Conservation (phyloP, 2,329 filamentous ascomycete genomes). For the Metarhizium brunneum region DNA sequence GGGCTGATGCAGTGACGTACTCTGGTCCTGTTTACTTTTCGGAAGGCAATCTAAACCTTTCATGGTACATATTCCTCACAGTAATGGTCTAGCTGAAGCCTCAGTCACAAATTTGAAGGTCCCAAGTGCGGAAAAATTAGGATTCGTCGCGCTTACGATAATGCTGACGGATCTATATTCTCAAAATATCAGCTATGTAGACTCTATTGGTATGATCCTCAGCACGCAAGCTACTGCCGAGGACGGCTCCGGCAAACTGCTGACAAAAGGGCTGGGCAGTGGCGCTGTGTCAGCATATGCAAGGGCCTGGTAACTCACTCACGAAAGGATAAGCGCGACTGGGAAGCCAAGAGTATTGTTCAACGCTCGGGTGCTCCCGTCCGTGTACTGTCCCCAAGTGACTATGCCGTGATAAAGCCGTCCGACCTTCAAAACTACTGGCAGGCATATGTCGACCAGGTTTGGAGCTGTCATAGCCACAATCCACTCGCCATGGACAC, state of each 20-base stretch:
- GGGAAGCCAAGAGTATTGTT: slow-evolving; percentile 35
- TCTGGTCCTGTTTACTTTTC: too few species aligned
- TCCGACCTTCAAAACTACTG: slow-evolving; percentile 32
- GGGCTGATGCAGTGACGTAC: too few species aligned
- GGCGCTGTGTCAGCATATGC: slow-evolving; percentile 31
- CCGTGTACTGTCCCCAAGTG: slow-evolving; percentile 16
- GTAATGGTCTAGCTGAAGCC: too few species aligned
- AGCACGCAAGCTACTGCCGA: slow-evolving; percentile 34
- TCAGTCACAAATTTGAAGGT: too few species aligned
- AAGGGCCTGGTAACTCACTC: slow-evolving; percentile 28
- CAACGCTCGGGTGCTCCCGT: slow-evolving; percentile 34
- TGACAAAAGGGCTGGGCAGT: slow-evolving; percentile 28
- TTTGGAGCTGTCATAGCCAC: slow-evolving; percentile 33
- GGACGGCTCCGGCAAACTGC: slow-evolving; percentile 23
- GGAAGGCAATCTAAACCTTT: too few species aligned
- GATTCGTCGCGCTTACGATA: too few species aligned
- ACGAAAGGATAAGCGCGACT: slow-evolving; percentile 28
- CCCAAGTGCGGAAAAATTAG: too few species aligned
- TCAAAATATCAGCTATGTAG: slow-evolving; percentile 42
- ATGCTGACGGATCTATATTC: slow-evolving; percentile 22
- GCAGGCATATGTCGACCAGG: slow-evolving; percentile 33
- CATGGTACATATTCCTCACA: too few species aligned
- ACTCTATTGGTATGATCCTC: slow-evolving; percentile 41
- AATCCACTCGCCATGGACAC: slow-evolving; percentile 33
- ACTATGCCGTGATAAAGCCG: slow-evolving; percentile 26